Evolutionary conservation across 2,329 filamentous ascomycete species (phyloP).

Genomic region (Blastomyces silverae): DNA sequence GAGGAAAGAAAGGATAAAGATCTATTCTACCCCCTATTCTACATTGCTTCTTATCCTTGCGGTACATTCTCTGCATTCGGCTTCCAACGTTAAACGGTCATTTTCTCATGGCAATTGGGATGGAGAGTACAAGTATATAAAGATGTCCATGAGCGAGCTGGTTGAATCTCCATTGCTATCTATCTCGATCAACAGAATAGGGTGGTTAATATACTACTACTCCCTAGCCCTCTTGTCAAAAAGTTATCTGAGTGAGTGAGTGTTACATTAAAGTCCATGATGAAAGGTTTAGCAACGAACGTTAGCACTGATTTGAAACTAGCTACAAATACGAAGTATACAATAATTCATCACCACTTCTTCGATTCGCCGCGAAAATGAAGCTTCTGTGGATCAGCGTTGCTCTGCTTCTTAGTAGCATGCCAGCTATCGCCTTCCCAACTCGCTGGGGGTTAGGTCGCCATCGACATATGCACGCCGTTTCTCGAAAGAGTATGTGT

Average conservation of each 20-base stretch:
- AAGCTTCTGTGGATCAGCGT: background rate
- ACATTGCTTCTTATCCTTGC: background rate
- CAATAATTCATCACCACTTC: background rate
- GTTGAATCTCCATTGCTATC: background rate
- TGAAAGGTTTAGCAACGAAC: too few relatives aligned
- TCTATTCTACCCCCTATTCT: too few relatives aligned
- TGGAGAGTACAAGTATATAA: background rate
- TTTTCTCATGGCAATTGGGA: background rate
- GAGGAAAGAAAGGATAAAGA: background rate
- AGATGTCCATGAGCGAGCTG: background rate
- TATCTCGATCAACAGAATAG: background rate
- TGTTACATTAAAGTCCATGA: too few relatives aligned
- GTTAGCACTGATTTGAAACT: background rate
- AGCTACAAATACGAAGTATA: background rate
- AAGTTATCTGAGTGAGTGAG: too few relatives aligned
- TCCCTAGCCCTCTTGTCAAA: too few relatives aligned
- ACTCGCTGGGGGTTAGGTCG: background rate
- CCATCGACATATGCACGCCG: background rate
- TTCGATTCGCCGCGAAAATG: background rate
- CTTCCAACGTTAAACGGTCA: background rate
- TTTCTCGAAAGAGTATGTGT: conserved; percentile 5
- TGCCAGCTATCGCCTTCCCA: background rate
- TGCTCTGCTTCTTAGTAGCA: background rate
- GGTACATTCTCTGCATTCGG: background rate
- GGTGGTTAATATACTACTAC: too few relatives aligned